Conservation (phyloP, 2,329 filamentous ascomycete genomes). For the Rhynchosporium agropyri region DNA sequence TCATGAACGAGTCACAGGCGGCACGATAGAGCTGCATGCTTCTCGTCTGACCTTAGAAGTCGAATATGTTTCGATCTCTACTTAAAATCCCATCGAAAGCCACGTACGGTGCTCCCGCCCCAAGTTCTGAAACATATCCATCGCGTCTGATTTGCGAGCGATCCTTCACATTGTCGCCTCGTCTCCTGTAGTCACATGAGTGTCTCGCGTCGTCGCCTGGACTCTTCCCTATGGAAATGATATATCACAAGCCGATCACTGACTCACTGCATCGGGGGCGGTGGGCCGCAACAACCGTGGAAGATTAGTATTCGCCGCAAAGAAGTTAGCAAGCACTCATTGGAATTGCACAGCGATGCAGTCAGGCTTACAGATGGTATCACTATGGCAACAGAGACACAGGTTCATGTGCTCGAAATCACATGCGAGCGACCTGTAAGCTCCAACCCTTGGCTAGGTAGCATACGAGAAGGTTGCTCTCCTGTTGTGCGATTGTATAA, state of each 20-base stretch:
- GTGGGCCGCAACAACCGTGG: constrained; percentile 5
- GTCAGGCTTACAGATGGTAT: background rate
- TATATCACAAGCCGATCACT: constrained; percentile 25
- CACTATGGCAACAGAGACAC: too few relatives aligned
- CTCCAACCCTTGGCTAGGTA: constrained; percentile 18
- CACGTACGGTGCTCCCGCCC: background rate
- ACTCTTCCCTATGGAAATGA: constrained; percentile 10
- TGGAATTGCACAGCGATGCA: background rate
- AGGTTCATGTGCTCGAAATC: too few relatives aligned
- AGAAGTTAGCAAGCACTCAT: too few relatives aligned
- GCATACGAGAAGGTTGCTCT: background rate
- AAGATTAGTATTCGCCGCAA: background rate
- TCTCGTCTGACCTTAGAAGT: background rate
- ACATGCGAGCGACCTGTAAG: constrained; percentile 11
- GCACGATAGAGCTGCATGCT: background rate
- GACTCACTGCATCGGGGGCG: constrained; percentile 28
- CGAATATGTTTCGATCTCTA: background rate
- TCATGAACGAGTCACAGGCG: background rate
- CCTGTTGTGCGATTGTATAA: background rate
- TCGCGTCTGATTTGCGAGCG: background rate
- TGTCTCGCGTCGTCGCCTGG: constrained; percentile 1
- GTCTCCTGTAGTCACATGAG: background rate
- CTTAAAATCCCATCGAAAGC: background rate
- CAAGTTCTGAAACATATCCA: background rate
- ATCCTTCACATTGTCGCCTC: background rate